Evolutionary conservation across 306 rosid genomes (phyloP).

Genomic region (Glycine soja): DNA sequence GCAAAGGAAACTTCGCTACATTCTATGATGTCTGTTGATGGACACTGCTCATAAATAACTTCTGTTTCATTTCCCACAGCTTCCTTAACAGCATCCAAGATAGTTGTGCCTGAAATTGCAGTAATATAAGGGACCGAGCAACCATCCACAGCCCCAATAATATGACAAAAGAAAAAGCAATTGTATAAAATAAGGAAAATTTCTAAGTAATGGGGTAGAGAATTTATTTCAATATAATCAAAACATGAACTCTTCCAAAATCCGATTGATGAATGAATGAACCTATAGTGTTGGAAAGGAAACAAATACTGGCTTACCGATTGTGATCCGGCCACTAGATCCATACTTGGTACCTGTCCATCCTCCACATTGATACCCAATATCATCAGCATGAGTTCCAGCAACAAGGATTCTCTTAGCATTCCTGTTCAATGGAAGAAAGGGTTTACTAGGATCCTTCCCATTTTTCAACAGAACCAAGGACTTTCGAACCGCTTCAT

Average conservation of each 20-base stretch:
- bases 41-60: conserved; percentile 59
- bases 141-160: neutral
- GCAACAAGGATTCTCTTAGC: conserved; percentile 74
- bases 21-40: conserved; percentile 59
- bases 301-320: conserved; percentile 52
- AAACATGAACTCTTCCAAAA: too few species aligned
- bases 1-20: conserved; percentile 64
- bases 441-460: conserved; percentile 61
- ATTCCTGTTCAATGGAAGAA: conserved; percentile 66
- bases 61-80: conserved; percentile 64
- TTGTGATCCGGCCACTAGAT: conserved; percentile 65
- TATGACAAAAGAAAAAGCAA: too few species aligned
- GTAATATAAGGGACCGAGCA: conserved; percentile 16
- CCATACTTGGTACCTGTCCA: conserved; percentile 74
- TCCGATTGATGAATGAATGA: too few species aligned
- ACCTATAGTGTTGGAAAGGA: neutral
- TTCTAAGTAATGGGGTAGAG: too few species aligned
- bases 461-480: conserved; percentile 89
- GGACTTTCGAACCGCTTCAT: conserved; percentile 84
- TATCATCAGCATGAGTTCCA: conserved; percentile 84
- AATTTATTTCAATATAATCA: too few species aligned
- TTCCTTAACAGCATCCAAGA: conserved; percentile 77
- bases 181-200: neutral
- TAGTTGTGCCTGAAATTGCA: conserved; percentile 68
- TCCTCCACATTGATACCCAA: conserved; percentile 89